phyloP scores from a whole-genome alignment of 805 yeast genomes.

The Saccharomyces eubayanus region DNA sequence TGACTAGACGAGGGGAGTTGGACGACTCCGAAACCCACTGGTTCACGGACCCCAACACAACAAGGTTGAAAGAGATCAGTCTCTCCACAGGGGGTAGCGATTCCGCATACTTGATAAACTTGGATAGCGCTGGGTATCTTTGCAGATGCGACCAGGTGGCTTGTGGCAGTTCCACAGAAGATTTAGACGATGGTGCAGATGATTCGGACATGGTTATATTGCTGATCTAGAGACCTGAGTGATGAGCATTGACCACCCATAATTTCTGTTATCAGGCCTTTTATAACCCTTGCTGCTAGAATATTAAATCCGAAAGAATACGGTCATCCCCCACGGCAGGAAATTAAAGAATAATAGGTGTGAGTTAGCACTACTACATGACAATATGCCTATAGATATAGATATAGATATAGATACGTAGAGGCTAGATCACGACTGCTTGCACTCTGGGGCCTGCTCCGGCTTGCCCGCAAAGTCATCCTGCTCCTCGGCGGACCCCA shows the following conservation, averaged over 20 bases:
- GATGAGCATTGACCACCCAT: not conserved
- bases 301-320: not conserved
- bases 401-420: not conserved
- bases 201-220: not conserved
- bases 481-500: constrained; percentile 33
- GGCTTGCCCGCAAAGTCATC: constrained; percentile 38
- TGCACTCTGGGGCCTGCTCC: constrained; percentile 69
- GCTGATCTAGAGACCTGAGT: not conserved
- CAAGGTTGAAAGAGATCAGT: not conserved
- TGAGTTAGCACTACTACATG: too few relatives aligned
- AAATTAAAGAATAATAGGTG: too few relatives aligned
- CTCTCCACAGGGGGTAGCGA: not conserved
- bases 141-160: constrained; percentile 1
- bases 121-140: constrained; percentile 1
- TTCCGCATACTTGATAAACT: not conserved
- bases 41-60: not conserved
- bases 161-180: not conserved
- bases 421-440: constrained; percentile 42
- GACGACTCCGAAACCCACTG: not conserved
- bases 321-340: not conserved
- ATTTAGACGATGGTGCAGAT: not conserved
- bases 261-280: not conserved
- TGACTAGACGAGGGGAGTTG: not conserved
- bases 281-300: not conserved
- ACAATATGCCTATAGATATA: not conserved